These are phyloP conservation scores for Nemophila menziesii DNA, from an alignment of 257 asterid genomes.

Conservation along the genomic window DNA sequence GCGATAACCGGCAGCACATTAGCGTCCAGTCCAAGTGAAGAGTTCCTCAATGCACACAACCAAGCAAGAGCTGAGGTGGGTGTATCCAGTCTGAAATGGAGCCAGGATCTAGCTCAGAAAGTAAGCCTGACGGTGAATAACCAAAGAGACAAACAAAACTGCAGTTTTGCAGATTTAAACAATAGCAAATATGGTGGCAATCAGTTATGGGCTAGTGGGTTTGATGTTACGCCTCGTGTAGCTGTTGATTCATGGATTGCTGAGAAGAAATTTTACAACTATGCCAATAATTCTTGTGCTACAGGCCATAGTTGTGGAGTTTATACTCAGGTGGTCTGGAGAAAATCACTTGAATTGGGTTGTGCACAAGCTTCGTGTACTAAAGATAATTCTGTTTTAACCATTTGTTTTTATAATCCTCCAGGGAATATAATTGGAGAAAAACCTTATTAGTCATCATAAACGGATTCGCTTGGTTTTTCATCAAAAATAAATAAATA, in stretches of 20 bases:
- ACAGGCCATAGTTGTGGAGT: conserved; percentile 55
- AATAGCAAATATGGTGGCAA: conserved; percentile 59
- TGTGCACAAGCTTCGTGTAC: conserved; percentile 58
- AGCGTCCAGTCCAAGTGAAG: conserved; percentile 18
- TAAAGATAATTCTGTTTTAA: conserved; percentile 33
- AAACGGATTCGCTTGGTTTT: no score
- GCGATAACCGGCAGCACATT: conserved; percentile 12
- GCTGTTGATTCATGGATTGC: conserved; percentile 71
- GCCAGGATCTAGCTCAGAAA: conserved; percentile 42
- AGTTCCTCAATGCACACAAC: conserved; percentile 59
- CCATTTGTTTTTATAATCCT: conserved; percentile 69
- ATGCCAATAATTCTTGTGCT: conserved; percentile 49
- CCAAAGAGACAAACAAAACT: conserved; percentile 55
- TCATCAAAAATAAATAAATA: no score
- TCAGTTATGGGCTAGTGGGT: conserved; percentile 65
- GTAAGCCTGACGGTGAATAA: conserved; percentile 53
- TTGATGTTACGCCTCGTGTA: conserved; percentile 26
- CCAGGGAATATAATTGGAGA: conserved; percentile 90
- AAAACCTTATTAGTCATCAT: conserved; percentile 64
- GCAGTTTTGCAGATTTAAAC: conserved; percentile 53
- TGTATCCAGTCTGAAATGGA: conserved; percentile 66
- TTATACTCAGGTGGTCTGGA: conserved; percentile 94
- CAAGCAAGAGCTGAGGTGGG: conserved; percentile 65
- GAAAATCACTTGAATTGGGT: conserved; percentile 53
- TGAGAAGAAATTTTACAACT: conserved; percentile 60